Evolutionary conservation across 2,329 filamentous ascomycete species (phyloP), one percentile per base, ranked within the genome.

Genomic region (Colletotrichum sidae): DNA sequence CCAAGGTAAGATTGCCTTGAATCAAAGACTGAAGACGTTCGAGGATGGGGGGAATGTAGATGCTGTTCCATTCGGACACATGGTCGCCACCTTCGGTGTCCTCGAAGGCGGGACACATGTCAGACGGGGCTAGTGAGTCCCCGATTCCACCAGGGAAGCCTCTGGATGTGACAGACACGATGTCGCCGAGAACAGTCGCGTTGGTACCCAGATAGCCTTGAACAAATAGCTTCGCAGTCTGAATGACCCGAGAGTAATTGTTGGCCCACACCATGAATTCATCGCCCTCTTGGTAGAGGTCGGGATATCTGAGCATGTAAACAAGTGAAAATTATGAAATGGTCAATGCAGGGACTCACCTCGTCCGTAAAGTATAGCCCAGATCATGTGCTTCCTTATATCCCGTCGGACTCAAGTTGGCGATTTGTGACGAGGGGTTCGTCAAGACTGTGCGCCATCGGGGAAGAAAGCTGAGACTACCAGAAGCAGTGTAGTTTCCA

Each of bases 241-340:
- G 86, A 10, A 90, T 77, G 0, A 89, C 87, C 6, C 87, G 83
- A 6, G 86, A 84, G 73, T 91, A 91, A 69, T 88, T 85, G 72
- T 91, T 92, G 15, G 87, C 83, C 86, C 87, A 92, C 7, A 89
- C 83, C 8, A 84, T 78, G 69, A 90, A 90, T 8, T 78, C 72
- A 6, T 82, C 78, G 7, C 82, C 81, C 55, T 83, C 79, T 1
- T 72, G 69, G 69, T 86, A 86, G 15, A 90, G 79, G 42, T 83
- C 74, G 0, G 82, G 80, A 60, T 84, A 84, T 55, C 79, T 79
- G 11, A 7, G 25, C 2, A 10, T 8, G 33, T 65, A 6, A 65
- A 44, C 49, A 34, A 33, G 34, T 4, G 12, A 25, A 25, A 25
- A 4, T 9, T 12, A 7, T 50, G 6, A 6, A 50, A 11, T 10